Base-by-base conservation (phyloP, 2,329 filamentous ascomycete species). In the Plenodomus biglobosus region DNA sequence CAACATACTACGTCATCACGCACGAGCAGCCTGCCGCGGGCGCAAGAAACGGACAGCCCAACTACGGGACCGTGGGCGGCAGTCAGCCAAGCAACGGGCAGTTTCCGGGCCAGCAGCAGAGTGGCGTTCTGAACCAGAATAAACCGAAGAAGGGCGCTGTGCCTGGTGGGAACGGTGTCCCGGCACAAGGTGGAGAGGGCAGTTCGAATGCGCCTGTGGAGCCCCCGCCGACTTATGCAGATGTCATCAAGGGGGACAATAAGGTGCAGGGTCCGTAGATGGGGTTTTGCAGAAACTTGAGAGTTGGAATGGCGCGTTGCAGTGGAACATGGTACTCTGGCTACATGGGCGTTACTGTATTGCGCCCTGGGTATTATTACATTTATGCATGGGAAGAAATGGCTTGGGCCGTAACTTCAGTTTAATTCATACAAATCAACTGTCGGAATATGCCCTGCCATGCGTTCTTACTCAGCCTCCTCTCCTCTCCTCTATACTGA, bases 171-270 rank as follows among this genome's bases (percentile, higher is more conserved):
- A 18, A n/a, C n/a, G n/a, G 46, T 48, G n/a, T 38, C 48, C 48
- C 37, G 44, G 48, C 21, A 52, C 27, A 48, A 37, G 51, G 55
- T 46, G 64, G 61, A 11, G 57, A 66, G 49, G 60, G 62, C 15
- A 69, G 63, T 42, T 59, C 55, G 46, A 64, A 48, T 34, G 58
- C 62, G 46, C 65, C 65, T 11, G 76, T 58, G 66, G 77, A 82
- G 24, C 72, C 75, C 32, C 92, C 92, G 36, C 92, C 94, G 3
- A 90, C 87, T 13, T 97, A 97, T 72, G 87, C 88, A 15, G 90
- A 96, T 74, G 92, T 90, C 40, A 86, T 96, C 50, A 86, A 86
- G 64, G 91, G 90, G 1, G 92, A 97, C 68, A 76, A 96, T 74
- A 97, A 97, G 81, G 80, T 96, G 42, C 94, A 97, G 53, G 55